Conservation (phyloP, 192 early-diverging fungal species). For the Oehlia diaphana region DNA sequence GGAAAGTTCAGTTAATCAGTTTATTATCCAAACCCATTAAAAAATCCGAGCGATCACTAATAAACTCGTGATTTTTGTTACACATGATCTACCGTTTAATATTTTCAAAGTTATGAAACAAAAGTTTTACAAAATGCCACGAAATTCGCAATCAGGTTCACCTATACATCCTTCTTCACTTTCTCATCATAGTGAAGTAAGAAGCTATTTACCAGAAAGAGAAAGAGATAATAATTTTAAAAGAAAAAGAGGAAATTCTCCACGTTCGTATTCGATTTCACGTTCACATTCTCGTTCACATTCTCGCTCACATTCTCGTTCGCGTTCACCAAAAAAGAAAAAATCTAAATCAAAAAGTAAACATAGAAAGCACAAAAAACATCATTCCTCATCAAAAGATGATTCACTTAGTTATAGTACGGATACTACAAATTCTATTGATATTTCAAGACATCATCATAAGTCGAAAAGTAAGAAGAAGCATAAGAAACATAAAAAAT, state of each 20-base stretch:
- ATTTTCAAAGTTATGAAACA: too few species aligned
- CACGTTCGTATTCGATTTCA: neutral
- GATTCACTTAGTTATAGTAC: neutral
- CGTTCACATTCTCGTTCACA: neutral
- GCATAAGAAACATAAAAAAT: neutral
- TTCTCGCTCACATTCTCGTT: neutral
- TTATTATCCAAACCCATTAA: too few species aligned
- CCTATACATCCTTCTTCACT: neutral
- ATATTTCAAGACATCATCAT: neutral
- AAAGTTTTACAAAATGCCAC: neutral
- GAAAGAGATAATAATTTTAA: neutral
- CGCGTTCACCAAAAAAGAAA: neutral
- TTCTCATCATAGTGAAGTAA: neutral
- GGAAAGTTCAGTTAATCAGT: too few species aligned
- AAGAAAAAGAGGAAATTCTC: neutral
- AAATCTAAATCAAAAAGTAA: neutral
- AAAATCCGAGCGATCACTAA: too few species aligned
- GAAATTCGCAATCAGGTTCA: neutral
- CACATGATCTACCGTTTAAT: too few species aligned
- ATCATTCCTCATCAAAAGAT: neutral
- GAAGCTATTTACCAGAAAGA: neutral
- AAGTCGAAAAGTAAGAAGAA: constrained; percentile 7
- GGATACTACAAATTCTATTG: neutral
- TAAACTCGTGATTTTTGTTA: too few species aligned
- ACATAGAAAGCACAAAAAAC: neutral